phyloP scores from a whole-genome alignment of 176 grass and related monocot genomes.

The Thalia dealbata region DNA sequence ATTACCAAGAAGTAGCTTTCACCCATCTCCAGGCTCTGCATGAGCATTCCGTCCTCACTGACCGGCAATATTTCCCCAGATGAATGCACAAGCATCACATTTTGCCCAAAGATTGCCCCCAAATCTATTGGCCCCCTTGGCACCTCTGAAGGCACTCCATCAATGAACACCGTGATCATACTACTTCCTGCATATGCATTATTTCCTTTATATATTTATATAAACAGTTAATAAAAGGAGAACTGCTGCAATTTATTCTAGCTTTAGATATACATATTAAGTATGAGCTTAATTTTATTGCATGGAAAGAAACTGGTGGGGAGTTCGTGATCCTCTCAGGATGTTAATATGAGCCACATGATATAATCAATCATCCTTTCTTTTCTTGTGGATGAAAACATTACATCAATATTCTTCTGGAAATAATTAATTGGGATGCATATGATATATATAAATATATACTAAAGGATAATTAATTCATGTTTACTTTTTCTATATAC shows the following conservation, averaged over 20 bases:
- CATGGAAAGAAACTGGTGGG: background rate
- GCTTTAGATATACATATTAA: no score
- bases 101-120: conserved; percentile 61
- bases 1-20: conserved; percentile 91
- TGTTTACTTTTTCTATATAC: no score
- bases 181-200: conserved; percentile 27
- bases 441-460: no score
- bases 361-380: no score
- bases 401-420: no score
- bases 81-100: conserved; percentile 70
- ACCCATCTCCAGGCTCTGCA: conserved; percentile 71
- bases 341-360: no score
- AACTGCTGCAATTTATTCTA: no score
- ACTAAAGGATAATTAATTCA: no score
- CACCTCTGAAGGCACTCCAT: conserved; percentile 70
- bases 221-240: conserved; percentile 6
- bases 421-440: no score
- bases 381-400: no score
- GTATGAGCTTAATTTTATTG: no score
- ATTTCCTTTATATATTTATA: background rate
- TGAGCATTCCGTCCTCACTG: conserved; percentile 64
- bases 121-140: conserved; percentile 68
- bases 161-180: conserved; percentile 76
- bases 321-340: background rate
- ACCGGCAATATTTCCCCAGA: conserved; percentile 54